phyloP scores from a whole-genome alignment of 768 basidiomycete species.

The Sarcomyxa edulis region DNA sequence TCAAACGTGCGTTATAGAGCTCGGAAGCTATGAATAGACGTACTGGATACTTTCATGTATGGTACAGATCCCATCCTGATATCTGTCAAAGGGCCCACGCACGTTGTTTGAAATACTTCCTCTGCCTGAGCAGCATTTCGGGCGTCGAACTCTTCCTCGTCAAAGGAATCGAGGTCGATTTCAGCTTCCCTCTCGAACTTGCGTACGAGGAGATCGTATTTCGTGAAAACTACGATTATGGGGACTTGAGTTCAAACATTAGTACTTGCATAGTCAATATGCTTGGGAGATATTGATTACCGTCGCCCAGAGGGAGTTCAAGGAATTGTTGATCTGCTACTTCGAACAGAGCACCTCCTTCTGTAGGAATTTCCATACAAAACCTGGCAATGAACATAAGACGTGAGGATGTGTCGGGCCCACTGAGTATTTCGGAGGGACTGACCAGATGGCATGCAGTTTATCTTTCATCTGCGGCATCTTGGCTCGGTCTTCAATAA shows the following conservation, averaged over 20 bases:
- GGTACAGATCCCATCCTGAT: no score
- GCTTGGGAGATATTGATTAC: constrained; percentile 5
- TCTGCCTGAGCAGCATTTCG: no score
- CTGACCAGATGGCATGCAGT: constrained; percentile 25
- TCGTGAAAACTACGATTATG: constrained; percentile 26
- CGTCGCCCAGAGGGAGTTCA: constrained; percentile 11
- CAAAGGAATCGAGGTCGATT: no score
- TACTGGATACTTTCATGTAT: no score
- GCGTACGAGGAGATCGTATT: constrained; percentile 21
- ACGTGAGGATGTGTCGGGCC: background rate
- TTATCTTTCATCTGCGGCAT: constrained; percentile 4
- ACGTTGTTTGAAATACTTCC: no score
- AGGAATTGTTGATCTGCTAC: constrained; percentile 21
- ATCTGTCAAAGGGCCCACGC: no score
- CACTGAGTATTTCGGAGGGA: background rate
- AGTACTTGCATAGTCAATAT: background rate
- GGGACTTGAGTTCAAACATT: constrained; percentile 21
- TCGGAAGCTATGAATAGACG: background rate
- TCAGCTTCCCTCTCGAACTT: constrained; percentile 3
- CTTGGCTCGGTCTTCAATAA: constrained; percentile 7
- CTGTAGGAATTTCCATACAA: constrained; percentile 21
- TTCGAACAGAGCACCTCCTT: constrained; percentile 18
- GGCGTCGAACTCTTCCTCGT: no score
- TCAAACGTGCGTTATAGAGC: no score
- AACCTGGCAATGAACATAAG: constrained; percentile 14